Conservation (phyloP, 805 yeast species). For the Candida nemodendra region DNA sequence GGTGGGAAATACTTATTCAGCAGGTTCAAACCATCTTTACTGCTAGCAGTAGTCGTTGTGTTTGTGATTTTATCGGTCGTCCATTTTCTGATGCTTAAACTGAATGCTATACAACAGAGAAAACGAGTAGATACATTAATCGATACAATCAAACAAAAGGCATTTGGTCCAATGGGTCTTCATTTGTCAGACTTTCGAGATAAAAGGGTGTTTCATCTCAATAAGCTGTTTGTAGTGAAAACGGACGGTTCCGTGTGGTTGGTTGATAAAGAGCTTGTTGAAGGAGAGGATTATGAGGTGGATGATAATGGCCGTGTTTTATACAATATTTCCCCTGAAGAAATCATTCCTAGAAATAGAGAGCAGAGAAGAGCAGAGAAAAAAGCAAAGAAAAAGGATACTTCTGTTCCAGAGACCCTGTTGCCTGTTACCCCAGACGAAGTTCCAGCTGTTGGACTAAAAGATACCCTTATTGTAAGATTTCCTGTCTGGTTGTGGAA, state of each 20-base stretch:
- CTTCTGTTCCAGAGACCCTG: conserved; percentile 33
- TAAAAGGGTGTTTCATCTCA: conserved; percentile 42
- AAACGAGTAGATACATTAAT: conserved; percentile 53
- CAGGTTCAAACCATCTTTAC: conserved; percentile 66
- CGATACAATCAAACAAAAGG: conserved; percentile 48
- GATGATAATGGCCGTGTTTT: conserved; percentile 21
- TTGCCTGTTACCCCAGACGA: conserved; percentile 47
- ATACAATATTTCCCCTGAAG: conserved; percentile 12
- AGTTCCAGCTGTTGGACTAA: conserved; percentile 43
- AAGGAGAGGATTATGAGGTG: conserved; percentile 22
- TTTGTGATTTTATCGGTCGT: conserved; percentile 50
- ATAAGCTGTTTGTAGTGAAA: conserved; percentile 53
- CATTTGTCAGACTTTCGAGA: conserved; percentile 40
- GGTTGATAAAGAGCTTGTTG: conserved; percentile 40
- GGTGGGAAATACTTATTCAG: conserved; percentile 64
- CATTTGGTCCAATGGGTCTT: conserved; percentile 44
- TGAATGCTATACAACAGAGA: conserved; percentile 55
- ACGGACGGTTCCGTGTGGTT: conserved; percentile 57
- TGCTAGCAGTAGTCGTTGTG: conserved; percentile 50
- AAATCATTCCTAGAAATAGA: conserved; percentile 14
- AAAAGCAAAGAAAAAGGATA: neutral
- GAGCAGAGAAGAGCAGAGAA: conserved; percentile 17
- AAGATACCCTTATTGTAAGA: conserved; percentile 46
- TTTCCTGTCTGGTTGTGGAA: conserved; percentile 47
- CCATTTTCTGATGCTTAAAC: conserved; percentile 56